Evolutionary conservation across 208 protist species (phyloP).

Genomic region (Tritrichomonas musculus): DNA sequence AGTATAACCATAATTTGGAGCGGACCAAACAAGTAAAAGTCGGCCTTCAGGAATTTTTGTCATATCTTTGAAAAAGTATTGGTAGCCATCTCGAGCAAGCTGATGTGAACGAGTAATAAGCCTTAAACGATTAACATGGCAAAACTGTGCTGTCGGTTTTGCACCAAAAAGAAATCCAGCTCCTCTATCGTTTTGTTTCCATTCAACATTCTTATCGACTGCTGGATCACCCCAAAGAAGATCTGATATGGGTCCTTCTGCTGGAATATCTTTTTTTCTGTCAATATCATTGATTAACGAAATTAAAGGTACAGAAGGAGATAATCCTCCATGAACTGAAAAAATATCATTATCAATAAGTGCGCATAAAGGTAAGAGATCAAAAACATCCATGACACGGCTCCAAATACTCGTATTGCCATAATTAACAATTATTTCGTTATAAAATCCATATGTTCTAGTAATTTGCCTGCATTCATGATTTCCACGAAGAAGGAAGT

Average conservation of each 20-base stretch:
- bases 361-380: slow-evolving; percentile 68
- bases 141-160: slow-evolving; percentile 67
- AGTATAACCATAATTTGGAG: slow-evolving; percentile 60
- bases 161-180: slow-evolving; percentile 98
- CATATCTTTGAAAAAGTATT: slow-evolving; percentile 58
- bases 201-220: slow-evolving; percentile 77
- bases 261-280: slow-evolving; percentile 51
- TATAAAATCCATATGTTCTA: slow-evolving; percentile 79
- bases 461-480: slow-evolving; percentile 82
- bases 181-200: slow-evolving; percentile 87
- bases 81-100: slow-evolving; percentile 61
- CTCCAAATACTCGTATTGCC: slow-evolving; percentile 72
- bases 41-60: no score
- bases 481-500: slow-evolving; percentile 77
- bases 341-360: slow-evolving; percentile 57
- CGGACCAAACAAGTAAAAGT: slow-evolving; percentile 60
- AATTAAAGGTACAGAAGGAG: slow-evolving; percentile 62
- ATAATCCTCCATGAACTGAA: slow-evolving; percentile 73
- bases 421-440: slow-evolving; percentile 73
- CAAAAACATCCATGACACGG: slow-evolving; percentile 72
- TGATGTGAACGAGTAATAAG: slow-evolving; percentile 69
- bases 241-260: slow-evolving; percentile 53
- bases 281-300: slow-evolving; percentile 73
- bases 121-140: slow-evolving; percentile 75
- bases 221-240: slow-evolving; percentile 89